Base-by-base conservation (phyloP, 257 asterid genomes). In the Solanum ahanhuiri region DNA sequence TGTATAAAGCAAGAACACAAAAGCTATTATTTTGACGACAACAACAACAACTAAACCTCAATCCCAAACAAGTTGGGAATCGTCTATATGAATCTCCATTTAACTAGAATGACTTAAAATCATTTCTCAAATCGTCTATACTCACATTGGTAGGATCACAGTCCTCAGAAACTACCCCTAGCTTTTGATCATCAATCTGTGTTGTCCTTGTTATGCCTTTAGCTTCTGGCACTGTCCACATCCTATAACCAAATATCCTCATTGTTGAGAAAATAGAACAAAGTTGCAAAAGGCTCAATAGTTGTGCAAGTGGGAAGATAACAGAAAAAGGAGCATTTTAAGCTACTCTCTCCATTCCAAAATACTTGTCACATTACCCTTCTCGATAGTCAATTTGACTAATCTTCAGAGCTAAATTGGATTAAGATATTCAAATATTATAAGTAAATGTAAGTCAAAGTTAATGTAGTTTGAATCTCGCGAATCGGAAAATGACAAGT, bases 191-290 rank as follows among this genome's bases (percentile, higher is more conserved):
- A 28, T 89, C 82, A 64, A 48, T 34, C 83, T 91, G 89, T 60
- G 89, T 70, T 17, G 87, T 89, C 83, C 92, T 87, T 17, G 97
- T 86, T 34, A 88, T 87, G 83, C 89, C 94, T 87, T 90, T 91
- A 85, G 92, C 95, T 89, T 95, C 99, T 34, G 99, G 98, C 43
- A 94, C 93, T 82, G 91, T 71, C 99, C 98, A 96, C 97, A 95
- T 94, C 92, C 99, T 96, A 90, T 71, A 87, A 88, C 83, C 37
- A 85, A 85, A 69, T 17, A 71, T 6, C 41, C 20, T 23, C 14
- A 43, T 23, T 43, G 4, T 25, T 77, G 83, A 77, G 17, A 77
- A 77, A 43, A 43, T 45, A 79, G 66, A 45, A 79, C 41, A 76
- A 76, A 23, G 4, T 79, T 79, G 84, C 66, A 79, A 45, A 48